A percentile compares a stretch with the other conserved stretches of the same genome.
Evolutionary conservation across 768 basidiomycete genomes (phyloP).

Genomic region (Pleurotus ostreatus): DNA sequence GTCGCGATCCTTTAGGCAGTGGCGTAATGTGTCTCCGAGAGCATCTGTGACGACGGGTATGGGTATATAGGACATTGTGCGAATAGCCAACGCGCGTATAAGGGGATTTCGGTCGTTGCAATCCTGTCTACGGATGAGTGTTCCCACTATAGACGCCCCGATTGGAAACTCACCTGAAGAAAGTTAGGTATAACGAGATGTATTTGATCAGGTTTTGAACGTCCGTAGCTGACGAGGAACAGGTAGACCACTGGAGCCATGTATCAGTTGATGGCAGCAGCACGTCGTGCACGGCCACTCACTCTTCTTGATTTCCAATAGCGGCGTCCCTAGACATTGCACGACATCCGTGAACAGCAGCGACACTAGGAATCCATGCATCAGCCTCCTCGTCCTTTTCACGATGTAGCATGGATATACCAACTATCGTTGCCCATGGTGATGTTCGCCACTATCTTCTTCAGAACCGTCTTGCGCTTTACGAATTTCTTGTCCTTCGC

Average conservation of each 20-base stretch:
- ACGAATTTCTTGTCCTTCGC: conserved; percentile 95
- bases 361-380: conserved; percentile 60
- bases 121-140: conserved; percentile 51
- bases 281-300: conserved; percentile 19
- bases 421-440: conserved; percentile 99
- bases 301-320: conserved; percentile 99
- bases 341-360: conserved; percentile 93
- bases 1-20: conserved; percentile 90
- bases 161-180: conserved; percentile 58
- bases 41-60: conserved; percentile 84
- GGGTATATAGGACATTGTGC: conserved; percentile 99
- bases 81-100: conserved; percentile 93
- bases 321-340: conserved; percentile 90
- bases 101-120: conserved; percentile 95
- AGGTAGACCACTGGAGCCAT: conserved; percentile 84
- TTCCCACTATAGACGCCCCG: conserved; percentile 7
- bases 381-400: conserved; percentile 17
- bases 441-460: conserved; percentile 98
- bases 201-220: conserved; percentile 90
- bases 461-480: conserved; percentile 90
- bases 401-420: conserved; percentile 33
- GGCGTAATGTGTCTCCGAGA: conserved; percentile 84
- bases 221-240: conserved; percentile 95
- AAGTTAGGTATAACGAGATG: conserved; percentile 88
- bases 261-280: no score